Evolutionary conservation across 441 rosid genomes (phyloP), one percentile per base, ranked within the genome.

Genomic region (Aleurites moluccanus): DNA sequence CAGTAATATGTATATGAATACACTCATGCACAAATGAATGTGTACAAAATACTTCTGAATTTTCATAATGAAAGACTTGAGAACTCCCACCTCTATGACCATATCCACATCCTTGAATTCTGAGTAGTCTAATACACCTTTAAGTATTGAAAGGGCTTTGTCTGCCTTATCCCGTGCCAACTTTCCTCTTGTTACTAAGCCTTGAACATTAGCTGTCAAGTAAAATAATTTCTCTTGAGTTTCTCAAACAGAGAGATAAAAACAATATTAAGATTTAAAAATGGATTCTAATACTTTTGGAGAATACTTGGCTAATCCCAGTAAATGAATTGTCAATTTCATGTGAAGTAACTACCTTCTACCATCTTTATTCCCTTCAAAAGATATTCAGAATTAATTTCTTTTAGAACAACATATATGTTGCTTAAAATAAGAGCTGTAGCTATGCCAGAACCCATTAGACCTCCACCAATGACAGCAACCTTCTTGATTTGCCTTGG

Each of bases 391-490:
- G 95, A 70, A 81, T 89, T 93, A 59, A 95, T 77, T 92, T 95
- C 99, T 85, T 95, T 95, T 33, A 95, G 94, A 70, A 93, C 78
- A 80, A 95, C 99, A 74, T 67, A 69, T 64, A 85, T 86, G 80
- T 90, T 86, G 88, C 86, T 80, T 79, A 88, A 28, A 61, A 95
- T 81, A 70, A 91, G 87, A 62, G 92, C 96, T 2, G 99, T 93
- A 81, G 92, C 90, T 70, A 95, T 93, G 81, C 98, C 99, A 81
- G 96, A 95, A 80, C 99, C 99, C 98, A 95, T 95, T 61, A 95
- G 85, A 67, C 99, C 99, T 83, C 99, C 99, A 83, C 99, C 99
- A 82, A 95, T 91, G 67, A 95, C 90, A 69, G 99, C 97, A 77
- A 87, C 96, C 79, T 95, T 95, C 82, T 85, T 95, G 38, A 90